Base-by-base conservation (phyloP, 2,329 filamentous ascomycete genomes). In the Scedosporium apiospermum region DNA sequence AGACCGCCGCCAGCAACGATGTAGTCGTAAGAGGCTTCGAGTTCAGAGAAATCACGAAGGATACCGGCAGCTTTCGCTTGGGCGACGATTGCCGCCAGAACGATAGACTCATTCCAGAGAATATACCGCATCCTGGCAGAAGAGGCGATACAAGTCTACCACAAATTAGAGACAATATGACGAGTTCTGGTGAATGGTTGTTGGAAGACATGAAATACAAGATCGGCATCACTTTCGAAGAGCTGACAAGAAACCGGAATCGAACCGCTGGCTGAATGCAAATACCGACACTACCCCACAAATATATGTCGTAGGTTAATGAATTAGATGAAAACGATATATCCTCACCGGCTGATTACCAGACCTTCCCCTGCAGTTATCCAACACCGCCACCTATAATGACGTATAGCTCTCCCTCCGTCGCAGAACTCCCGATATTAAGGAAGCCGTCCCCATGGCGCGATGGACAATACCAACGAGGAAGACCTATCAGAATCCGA, bases 1-100 rank as follows among this genome's bases (percentile, higher is more conserved):
- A 71, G 73, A 12, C 73, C 73, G 23, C 73, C 70, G 6, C 70
- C 70, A 1, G 70, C 63, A 3, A 72, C 64, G 14, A 72, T 66
- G 59, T 69, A 72, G 65, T 72, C 71, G 42, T 69, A 70, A 12
- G 18, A 27, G 12, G 18, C 51, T 23, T 55, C 51, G 23, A 55
- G n/a, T 16, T 55, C 51, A 23, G 51, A 23, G 4, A 55, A 26
- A 27, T 55, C 12, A 14, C 23, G 18, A 27, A 55, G 51, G 14
- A 55, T 55, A 9, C 51, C 51, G 12, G 51, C 51, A 16, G 18
- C 21, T 14, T 55, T 21, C 3, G 18, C 51, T 18, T 26, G 21
- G 21, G 18, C 12, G 18, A 27, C 6, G 18, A 55, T 6, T 18
- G 6, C 51, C 51, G 16, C 14, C 9, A 55, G 14, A 7, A 21